Evolutionary conservation across 495 filamentous ascomycete species (phyloP), one percentile per base, ranked within the genome.

Genomic region (Rostrohypoxylon terebratum): DNA sequence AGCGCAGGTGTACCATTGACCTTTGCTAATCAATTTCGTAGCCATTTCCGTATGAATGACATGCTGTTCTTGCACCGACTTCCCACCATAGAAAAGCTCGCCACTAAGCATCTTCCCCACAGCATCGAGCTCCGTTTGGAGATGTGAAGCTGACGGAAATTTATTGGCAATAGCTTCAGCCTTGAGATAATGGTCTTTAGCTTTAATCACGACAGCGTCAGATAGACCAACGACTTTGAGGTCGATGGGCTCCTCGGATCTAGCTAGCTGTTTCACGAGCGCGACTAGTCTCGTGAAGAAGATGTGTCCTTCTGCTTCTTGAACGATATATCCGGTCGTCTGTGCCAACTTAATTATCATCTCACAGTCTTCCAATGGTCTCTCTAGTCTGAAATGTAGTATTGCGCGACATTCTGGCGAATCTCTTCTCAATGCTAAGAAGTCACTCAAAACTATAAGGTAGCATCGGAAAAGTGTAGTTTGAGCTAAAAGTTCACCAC

Each of bases 401-500:
- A 6, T 34, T 63, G 23, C 51, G 14, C 47, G 36, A 40, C 23
- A 28, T 42, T 25, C 0, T 5, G 28, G 34, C 14, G 40, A 48
- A 31, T 71, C 61, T 28, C 28, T 58, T 25, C 69, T 73, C 36
- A 83, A 73, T 40, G 66, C 58, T 5, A 88, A 44, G 60, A 88
- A 86, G 66, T 87, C 83, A 21, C 77, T 76, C 14, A 91, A 69
- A 14, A 87, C 80, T 4, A 82, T 76, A 59, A 87, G 77, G 58
- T 88, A 84, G 48, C 84, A 83, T 16, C 85, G 83, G 7, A 89
- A 65, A 23, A 83, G 62, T 8, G 89, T 77, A 4, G 77, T 76
- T n/a, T 75, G 79, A 6, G 83, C 82, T 45, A 85, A 80, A 21
- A 87, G 66, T 13, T 75, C 63, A 16, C 78, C 81, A 20, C 81